Base-by-base conservation (phyloP, 306 rosid species). In the Cucurbita ficifolia region DNA sequence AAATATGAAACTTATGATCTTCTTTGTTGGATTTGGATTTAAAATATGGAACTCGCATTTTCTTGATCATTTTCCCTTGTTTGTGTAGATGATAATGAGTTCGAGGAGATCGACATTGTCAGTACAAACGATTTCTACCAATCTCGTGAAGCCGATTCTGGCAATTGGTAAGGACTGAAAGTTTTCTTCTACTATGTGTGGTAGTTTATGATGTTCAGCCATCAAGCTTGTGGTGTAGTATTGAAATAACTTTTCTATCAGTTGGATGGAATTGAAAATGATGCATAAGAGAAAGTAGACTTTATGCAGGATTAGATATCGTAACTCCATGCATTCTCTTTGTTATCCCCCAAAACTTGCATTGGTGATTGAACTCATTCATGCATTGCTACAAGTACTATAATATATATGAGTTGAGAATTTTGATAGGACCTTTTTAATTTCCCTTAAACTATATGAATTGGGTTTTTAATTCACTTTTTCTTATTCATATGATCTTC, bases 71-170 rank as follows among this genome's bases (percentile, higher is more conserved):
- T 51, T 70, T 35, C 10, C n/a, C 50, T 7, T 18, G 7, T 48
- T 10, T 70, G 68, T n/a, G 55, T 87, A 90, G 97, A 90, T 86
- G 96, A 82, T 60, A 85, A 87, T 33, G 96, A 84, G 81, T 93
- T 90, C 74, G 98, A 93, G 87, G 97, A 86, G 80, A 83, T 88
- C 49, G 73, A 80, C 85, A 90, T 88, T 40, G 86, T 80, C 24
- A 87, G 79, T 56, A 90, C 96, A 17, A 77, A 80, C 36, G 96
- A 90, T 81, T 88, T 88, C 88, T 86, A 75, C 83, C 90, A 72
- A 70, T 61, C 93, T 5, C 86, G 88, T 39, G 96, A 92, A 71
- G 85, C 72, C 14, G 98, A 92, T 52, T 84, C 84, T 42, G 80
- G 81, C 84, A 87, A 51, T 81, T 84, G 96, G 92, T 67, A 86